Base-by-base conservation (phyloP, 73 alveolate species). In the Urostyla sp. region DNA sequence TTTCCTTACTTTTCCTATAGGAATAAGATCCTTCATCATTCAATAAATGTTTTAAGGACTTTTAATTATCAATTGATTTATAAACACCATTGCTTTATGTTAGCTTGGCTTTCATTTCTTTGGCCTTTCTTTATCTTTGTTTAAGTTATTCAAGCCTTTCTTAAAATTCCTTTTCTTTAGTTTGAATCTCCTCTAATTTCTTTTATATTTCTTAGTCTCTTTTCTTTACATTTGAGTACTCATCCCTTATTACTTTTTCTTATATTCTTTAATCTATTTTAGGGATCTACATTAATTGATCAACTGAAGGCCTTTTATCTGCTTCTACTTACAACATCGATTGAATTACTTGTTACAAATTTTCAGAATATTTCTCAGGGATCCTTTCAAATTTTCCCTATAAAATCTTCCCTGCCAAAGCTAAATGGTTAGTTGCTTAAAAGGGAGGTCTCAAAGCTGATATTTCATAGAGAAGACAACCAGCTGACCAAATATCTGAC, bases 401-500 rank as follows among this genome's bases (percentile, higher is more conserved):
- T 40, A 87, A 84, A 36, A 93, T 90, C 84, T 90, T 81, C 56
- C 63, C 37, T 8, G 95, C 98, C 36, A 92, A 84, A 49, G 92
- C 91, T 24, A 80, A 54, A 75, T 87, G 97, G 49, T 87, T 91
- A 21, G 78, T 76, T 0, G 97, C 98, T 51, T 90, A 94, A 56
- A 93, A 93, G 8, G 98, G 98, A 27, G 96, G 98, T 37, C 89
- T 84, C 43, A 93, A 75, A 0, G 97, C 81, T 0, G 94, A 72
- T 37, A 93, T 76, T 75, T 93, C 98, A 54, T 90, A 87, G 84
- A 82, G 87, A 69, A 92, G 84, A 59, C 94, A 80, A 26, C 98
- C 98, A 40, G 89, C 51, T 53, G 94, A 83, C 98, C 98, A 93
- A 21, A 93, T 93, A 43, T 93, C 98, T 40, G 96, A 87, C 73